Evolutionary conservation across 148 eudicot species (phyloP).

Genomic region (Bassia scoparia): DNA sequence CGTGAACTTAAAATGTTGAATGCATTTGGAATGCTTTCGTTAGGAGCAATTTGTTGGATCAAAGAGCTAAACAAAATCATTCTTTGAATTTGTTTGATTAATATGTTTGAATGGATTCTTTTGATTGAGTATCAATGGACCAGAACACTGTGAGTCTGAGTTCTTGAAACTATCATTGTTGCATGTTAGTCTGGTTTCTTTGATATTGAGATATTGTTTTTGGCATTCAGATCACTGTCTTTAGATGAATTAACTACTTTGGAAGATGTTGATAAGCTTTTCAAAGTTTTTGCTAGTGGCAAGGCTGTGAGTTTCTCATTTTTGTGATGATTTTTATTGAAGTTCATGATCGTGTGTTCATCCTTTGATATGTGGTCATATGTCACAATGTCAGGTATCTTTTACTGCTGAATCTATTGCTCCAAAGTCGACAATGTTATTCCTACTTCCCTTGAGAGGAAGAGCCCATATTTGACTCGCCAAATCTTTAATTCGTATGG

Average conservation of each 20-base stretch:
- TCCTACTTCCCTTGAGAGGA: too few species aligned
- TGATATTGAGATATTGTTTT: slow-evolving; percentile 14
- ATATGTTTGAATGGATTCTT: too few species aligned
- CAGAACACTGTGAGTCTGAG: slow-evolving; percentile 60
- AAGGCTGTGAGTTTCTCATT: slow-evolving; percentile 56
- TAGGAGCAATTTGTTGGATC: too few species aligned
- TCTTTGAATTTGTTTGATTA: too few species aligned
- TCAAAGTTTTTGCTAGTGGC: slow-evolving; percentile 74
- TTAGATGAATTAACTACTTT: slow-evolving; percentile 88
- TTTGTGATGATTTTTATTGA: background rate
- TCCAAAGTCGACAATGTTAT: slow-evolving; percentile 55
- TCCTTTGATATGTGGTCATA: slow-evolving; percentile 5
- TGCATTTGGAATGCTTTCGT: too few species aligned
- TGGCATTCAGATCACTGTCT: slow-evolving; percentile 67
- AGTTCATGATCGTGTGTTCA: background rate
- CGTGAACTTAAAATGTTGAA: too few species aligned
- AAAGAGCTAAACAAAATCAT: too few species aligned
- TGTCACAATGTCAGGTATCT: slow-evolving; percentile 60
- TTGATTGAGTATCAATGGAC: too few species aligned
- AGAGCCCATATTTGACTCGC: slow-evolving; percentile 78
- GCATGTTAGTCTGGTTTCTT: background rate
- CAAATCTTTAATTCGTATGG: slow-evolving; percentile 80
- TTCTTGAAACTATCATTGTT: background rate
- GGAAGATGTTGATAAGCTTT: slow-evolving; percentile 84
- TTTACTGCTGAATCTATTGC: slow-evolving; percentile 89